A percentile compares a stretch with the other conserved stretches of the same genome.
These are phyloP conservation scores for Exophiala sp. DNA, from an alignment of 2,329 filamentous ascomycete genomes.

Conservation along the genomic window DNA sequence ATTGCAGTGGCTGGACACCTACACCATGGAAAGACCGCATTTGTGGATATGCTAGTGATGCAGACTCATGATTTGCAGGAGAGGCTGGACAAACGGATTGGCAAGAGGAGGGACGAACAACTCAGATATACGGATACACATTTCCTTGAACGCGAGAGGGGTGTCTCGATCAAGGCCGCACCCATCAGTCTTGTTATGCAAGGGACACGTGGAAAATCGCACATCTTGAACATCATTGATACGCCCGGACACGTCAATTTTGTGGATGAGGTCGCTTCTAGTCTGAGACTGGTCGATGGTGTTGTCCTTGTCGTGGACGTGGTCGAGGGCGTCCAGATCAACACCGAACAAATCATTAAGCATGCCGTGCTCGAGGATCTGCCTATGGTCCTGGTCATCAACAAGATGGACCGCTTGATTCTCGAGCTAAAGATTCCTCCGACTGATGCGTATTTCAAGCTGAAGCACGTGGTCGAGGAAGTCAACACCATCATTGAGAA, in stretches of 20 bases:
- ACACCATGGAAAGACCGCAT: constrained; percentile 95
- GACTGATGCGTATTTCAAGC: constrained; percentile 94
- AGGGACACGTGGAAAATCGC: constrained; percentile 85
- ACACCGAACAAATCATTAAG: constrained; percentile 95
- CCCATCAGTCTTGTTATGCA: constrained; percentile 92
- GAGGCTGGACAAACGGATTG: constrained; percentile 71
- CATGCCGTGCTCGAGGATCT: constrained; percentile 87
- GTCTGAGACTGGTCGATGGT: constrained; percentile 80
- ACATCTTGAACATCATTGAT: constrained; percentile 89
- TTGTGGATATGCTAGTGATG: constrained; percentile 96
- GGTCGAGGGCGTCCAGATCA: constrained; percentile 97
- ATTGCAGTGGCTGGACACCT: constrained; percentile 86
- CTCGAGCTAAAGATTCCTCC: constrained; percentile 90
- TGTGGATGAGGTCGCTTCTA: constrained; percentile 89
- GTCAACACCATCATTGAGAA: constrained; percentile 95
- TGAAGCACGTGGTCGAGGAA: constrained; percentile 97
- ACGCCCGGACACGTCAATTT: constrained; percentile 98
- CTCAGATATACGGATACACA: constrained; percentile 92
- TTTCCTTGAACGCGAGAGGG: constrained; percentile 78
- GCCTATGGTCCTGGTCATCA: constrained; percentile 82
- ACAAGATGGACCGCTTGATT: constrained; percentile 95
- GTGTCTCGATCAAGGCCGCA: constrained; percentile 83
- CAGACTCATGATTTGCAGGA: constrained; percentile 87
- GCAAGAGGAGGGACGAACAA: constrained; percentile 79
- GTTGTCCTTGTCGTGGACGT: constrained; percentile 92